Evolutionary conservation across 106 monocot species (phyloP).

Genomic region (Phalaenopsis equestris): DNA sequence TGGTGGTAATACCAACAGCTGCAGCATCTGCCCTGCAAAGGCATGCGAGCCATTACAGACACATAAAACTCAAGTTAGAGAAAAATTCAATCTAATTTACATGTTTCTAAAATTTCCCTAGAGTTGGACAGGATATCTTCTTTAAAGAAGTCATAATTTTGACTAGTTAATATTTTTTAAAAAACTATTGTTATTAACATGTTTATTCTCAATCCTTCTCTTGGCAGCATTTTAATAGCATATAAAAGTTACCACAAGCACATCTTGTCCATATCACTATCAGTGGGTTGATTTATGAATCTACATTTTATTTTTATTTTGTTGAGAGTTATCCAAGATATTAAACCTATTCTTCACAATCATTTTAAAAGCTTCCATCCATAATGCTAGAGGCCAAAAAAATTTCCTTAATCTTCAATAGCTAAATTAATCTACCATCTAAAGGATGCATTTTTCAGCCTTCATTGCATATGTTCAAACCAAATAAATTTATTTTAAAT

Average conservation of each 20-base stretch:
- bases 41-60: conserved; percentile 1
- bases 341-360: neutral
- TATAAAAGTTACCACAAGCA: neutral
- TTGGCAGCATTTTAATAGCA: neutral
- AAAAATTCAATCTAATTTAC: neutral
- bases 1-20: conserved; percentile 94
- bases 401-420: neutral
- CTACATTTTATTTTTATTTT: neutral
- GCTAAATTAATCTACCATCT: neutral
- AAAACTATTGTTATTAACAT: neutral
- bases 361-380: neutral
- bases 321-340: neutral
- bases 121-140: neutral
- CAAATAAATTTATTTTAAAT: neutral
- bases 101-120: neutral
- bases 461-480: neutral
- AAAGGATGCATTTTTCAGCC: neutral
- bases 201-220: neutral
- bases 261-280: neutral
- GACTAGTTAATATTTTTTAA: too few species aligned
- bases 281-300: too few species aligned
- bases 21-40: conserved; percentile 74
- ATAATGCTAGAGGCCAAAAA: neutral
- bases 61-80: neutral
- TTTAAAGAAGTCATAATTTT: neutral